Base-by-base conservation (phyloP, 108 stramenopile genomes). In the Nitzschia sp. region DNA sequence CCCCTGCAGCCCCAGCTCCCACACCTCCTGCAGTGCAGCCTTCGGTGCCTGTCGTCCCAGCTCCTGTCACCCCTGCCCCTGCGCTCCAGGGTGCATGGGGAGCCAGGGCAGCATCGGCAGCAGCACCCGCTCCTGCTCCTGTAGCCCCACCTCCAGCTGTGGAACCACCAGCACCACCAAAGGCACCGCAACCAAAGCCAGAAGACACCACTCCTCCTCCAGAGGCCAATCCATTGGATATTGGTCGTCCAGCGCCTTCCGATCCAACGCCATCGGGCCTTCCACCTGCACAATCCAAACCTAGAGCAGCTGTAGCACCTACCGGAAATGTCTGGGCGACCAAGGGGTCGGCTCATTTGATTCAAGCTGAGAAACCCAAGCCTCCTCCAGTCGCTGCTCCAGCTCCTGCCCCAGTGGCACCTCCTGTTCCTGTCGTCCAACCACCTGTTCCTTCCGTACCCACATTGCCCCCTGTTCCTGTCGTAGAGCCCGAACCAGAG, bases 311-410 rank as follows among this genome's bases (percentile, higher is more conserved):
- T 50, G 57, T 72, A 38, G 34, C 59, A 17, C 44, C 83, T 34
- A 24, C 52, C 41, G 87, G 89, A 57, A 94, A 94, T 80, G 92
- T 94, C 25, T 94, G 92, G 92, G 92, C 86, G 10, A 88, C 92
- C 0, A 90, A 87, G 62, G 92, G 92, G 57, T 86, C 86, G 14
- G 92, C 92, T 38, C 87, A 87, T 75, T 77, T 94, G 67, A 90
- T 94, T 66, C 81, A 79, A 69, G 83, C 85, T 5, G 86, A 79
- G 69, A 86, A 88, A 51, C 74, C 75, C 41, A 78, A 81, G 50
- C 69, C 74, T 12, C 73, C 67, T n/a, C 70, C 85, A 55, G 26
- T 79, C 5, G 64, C 79, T 10, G 57, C 77, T 50, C 70, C 79
- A 15, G 71, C 79, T 61, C 51, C 76, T 57, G 38, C 80, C 7